Evolutionary conservation across 345 rosid species (phyloP).

Genomic region (Garcia nutans): DNA sequence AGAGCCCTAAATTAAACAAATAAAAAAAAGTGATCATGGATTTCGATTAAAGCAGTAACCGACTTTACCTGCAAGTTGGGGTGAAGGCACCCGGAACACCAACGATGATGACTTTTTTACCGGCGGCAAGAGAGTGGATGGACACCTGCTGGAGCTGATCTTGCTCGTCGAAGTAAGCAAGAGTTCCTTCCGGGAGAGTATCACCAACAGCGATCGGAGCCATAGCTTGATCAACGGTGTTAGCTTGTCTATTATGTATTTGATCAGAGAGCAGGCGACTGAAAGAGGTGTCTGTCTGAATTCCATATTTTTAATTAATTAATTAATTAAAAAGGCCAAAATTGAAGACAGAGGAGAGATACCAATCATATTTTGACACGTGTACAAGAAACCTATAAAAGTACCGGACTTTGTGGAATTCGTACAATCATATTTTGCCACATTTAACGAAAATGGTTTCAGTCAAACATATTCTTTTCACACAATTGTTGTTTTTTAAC

Average conservation of each 20-base stretch:
- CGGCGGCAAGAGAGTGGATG: conserved; percentile 77
- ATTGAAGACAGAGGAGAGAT: no score
- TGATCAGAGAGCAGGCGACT: neutral
- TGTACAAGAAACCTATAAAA: no score
- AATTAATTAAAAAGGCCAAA: no score
- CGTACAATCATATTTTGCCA: no score
- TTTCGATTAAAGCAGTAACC: neutral
- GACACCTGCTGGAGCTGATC: conserved; percentile 78
- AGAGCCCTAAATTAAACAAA: neutral
- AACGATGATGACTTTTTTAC: conserved; percentile 76
- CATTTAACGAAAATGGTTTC: no score
- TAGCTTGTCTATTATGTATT: no score
- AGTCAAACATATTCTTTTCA: no score
- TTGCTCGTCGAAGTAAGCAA: conserved; percentile 81
- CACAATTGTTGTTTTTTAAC: no score
- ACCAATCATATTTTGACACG: no score
- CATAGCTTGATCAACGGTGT: conserved; percentile 36
- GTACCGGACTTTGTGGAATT: no score
- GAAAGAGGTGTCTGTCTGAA: neutral
- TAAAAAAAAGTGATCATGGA: neutral
- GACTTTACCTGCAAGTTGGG: conserved; percentile 86
- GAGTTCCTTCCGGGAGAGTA: conserved; percentile 69
- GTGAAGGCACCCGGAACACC: conserved; percentile 99
- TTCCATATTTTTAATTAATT: no score
- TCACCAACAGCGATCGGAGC: conserved; percentile 86